Evolutionary conservation across 441 rosid species (phyloP), one percentile per base, ranked within the genome.

Genomic region (Adansonia madagascariensis): DNA sequence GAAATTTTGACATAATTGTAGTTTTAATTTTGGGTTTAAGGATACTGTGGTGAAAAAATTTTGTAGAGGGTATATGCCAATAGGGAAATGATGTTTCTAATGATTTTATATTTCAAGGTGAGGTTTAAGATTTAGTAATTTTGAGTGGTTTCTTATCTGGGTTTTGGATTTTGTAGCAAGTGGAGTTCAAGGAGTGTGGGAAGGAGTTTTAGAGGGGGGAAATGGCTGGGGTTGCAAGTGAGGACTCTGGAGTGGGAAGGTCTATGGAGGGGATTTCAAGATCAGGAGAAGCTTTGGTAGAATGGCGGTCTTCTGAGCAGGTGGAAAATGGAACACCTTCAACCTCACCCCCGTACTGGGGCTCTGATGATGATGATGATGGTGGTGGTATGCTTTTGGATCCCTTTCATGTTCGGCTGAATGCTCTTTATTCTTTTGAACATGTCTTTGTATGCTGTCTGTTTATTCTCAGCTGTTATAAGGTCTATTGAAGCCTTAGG

Each of bases 311-410:
- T 49, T 91, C 95, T 63, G 93, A 86, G 88, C 98, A 89, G 89
- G 89, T 93, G 80, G 98, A 91, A 75, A 91, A 91, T 81, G 98
- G 94, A 79, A 91, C 82, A 5, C 91, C 97, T 24, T 93, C 97
- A n/a, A 93, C 97, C 50, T 91, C 98, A 3, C 97, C 98, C 8
- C 90, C 93, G 39, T 93, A 89, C 76, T 95, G 93, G 98, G 98
- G 90, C 82, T 84, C 86, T 8, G 98, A 91, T 8, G 94, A 90
- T 0, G 90, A 88, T 9, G 96, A 87, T 5, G 92, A 85, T 72
- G 89, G 89, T 78, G 94, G 8, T 78, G 94, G 97, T 92, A 89
- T 74, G 81, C 57, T 80, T 76, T 68, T 72, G 35, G 46, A 47
- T 66, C 27, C 46, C 62, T 64, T 77, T 47, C 35, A 22, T n/a